Evolutionary conservation across 1,284 basidiomycete genomes (phyloP).

Genomic region (Malassezia brasiliensis): DNA sequence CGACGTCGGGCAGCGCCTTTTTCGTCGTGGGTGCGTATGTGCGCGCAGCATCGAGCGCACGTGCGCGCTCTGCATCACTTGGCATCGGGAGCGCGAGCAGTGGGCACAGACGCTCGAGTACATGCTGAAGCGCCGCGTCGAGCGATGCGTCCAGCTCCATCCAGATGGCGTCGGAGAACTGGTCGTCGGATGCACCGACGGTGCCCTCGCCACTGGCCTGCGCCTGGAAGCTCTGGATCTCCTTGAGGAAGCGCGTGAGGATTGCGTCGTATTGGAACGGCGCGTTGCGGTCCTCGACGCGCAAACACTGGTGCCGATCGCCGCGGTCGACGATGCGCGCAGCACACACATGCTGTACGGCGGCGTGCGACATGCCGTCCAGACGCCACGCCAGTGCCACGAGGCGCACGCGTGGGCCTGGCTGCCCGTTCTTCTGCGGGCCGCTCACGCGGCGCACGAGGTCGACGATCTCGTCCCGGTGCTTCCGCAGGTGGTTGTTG

Average conservation of each 20-base stretch:
- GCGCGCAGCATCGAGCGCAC: slow-evolving; percentile 16
- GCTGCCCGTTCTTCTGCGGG: slow-evolving; percentile 10
- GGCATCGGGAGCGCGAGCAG: slow-evolving; percentile 19
- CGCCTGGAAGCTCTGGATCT: slow-evolving; percentile 58
- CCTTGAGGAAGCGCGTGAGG: slow-evolving; percentile 62
- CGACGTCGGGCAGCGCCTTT: slow-evolving; percentile 13
- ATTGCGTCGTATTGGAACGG: slow-evolving; percentile 59
- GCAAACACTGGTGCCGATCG: slow-evolving; percentile 40
- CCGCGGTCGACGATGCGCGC: slow-evolving; percentile 30
- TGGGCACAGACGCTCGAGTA: slow-evolving; percentile 11
- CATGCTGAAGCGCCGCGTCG: slow-evolving; percentile 18
- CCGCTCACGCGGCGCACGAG: slow-evolving; percentile 15
- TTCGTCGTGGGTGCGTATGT: slow-evolving; percentile 3
- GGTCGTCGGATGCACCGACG: slow-evolving; percentile 48
- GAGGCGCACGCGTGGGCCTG: slow-evolving; percentile 24
- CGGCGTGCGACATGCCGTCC: slow-evolving; percentile 26
- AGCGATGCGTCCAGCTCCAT: slow-evolving; percentile 56
- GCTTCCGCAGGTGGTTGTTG: slow-evolving; percentile 44
- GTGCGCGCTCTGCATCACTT: neutral
- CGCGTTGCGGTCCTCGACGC: slow-evolving; percentile 15
- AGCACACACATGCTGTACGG: slow-evolving; percentile 29
- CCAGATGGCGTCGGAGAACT: slow-evolving; percentile 61
- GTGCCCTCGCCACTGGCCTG: slow-evolving; percentile 34
- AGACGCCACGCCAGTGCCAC: slow-evolving; percentile 34
- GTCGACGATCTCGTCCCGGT: slow-evolving; percentile 39